Conservation (phyloP, 2,329 filamentous ascomycete genomes). For the Penicillium capsulatum region DNA sequence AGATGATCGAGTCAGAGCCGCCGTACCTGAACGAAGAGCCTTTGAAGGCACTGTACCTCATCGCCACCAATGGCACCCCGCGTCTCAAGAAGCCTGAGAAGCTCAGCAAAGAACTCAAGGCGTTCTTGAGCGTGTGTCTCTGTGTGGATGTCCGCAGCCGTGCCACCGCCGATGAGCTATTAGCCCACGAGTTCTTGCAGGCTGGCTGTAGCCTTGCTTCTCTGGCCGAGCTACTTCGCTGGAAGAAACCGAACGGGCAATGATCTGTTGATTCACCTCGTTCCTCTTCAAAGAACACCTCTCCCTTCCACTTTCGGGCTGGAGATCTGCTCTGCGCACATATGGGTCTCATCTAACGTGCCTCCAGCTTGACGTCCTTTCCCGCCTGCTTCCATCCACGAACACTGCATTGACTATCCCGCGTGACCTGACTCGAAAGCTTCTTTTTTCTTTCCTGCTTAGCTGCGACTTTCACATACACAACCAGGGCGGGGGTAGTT, state of each 20-base stretch:
- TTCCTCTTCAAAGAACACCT: not conserved
- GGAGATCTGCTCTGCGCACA: conserved; percentile 25
- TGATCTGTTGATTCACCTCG: conserved; percentile 17
- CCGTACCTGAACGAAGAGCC: conserved; percentile 98
- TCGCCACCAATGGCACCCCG: conserved; percentile 95
- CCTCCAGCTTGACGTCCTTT: conserved; percentile 21
- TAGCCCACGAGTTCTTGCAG: conserved; percentile 91
- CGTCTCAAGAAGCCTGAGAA: conserved; percentile 98
- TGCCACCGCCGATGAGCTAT: conserved; percentile 82
- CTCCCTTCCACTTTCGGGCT: conserved; percentile 1
- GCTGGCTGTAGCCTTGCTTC: conserved; percentile 80
- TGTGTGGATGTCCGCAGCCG: conserved; percentile 95
- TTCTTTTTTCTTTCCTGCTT: conserved; percentile 4
- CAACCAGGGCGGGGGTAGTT: conserved; percentile 30
- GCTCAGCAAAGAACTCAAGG: conserved; percentile 94
- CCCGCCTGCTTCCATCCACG: conserved; percentile 17
- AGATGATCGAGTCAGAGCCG: conserved; percentile 98
- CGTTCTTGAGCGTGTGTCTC: conserved; percentile 91
- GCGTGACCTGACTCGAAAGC: not conserved
- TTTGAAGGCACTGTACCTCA: conserved; percentile 92
- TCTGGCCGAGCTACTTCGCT: conserved; percentile 80
- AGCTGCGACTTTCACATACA: conserved; percentile 10
- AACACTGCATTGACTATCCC: conserved; percentile 18
- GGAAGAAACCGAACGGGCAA: conserved; percentile 44
- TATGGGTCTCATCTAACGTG: conserved; percentile 30